phyloP scores from a whole-genome alignment of 202 grass and related monocot species.

The Zoysia matrella region DNA sequence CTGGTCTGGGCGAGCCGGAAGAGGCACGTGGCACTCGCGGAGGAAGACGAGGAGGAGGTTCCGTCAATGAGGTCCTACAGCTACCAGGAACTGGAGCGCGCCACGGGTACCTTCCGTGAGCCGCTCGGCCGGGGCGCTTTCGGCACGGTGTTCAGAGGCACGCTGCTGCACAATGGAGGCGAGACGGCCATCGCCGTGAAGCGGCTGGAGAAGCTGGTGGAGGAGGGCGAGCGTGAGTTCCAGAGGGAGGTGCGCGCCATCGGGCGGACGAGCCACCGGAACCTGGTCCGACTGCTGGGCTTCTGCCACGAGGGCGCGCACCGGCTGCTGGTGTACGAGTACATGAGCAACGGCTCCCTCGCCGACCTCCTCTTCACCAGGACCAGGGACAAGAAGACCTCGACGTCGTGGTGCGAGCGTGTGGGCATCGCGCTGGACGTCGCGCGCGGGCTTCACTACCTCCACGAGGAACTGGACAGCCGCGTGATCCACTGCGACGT shows the following conservation, averaged over 20 bases:
- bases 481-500: constrained; percentile 81
- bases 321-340: constrained; percentile 74
- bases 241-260: constrained; percentile 68
- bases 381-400: not conserved
- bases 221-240: constrained; percentile 68
- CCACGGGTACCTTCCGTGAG: constrained; percentile 55
- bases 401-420: constrained; percentile 17
- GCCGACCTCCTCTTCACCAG: constrained; percentile 36
- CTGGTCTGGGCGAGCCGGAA: constrained; percentile 8
- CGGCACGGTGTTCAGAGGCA: constrained; percentile 68
- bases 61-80: constrained; percentile 26
- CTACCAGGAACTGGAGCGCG: constrained; percentile 55
- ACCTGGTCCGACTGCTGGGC: constrained; percentile 53
- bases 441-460: constrained; percentile 52
- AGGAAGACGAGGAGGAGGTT: constrained; percentile 23
- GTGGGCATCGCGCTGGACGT: constrained; percentile 51
- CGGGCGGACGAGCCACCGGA: constrained; percentile 62
- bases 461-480: constrained; percentile 64
- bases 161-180: not conserved
- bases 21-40: not conserved
- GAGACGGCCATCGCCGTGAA: constrained; percentile 53
- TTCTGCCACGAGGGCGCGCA: constrained; percentile 58
- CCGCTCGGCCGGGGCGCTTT: constrained; percentile 67
- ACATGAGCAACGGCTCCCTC: constrained; percentile 68
- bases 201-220: constrained; percentile 56